Percentiles rank a stretch among this genome's conserved stretches.
phyloP scores from a whole-genome alignment of 2,329 filamentous ascomycete species.

The Venturia oleaginea region DNA sequence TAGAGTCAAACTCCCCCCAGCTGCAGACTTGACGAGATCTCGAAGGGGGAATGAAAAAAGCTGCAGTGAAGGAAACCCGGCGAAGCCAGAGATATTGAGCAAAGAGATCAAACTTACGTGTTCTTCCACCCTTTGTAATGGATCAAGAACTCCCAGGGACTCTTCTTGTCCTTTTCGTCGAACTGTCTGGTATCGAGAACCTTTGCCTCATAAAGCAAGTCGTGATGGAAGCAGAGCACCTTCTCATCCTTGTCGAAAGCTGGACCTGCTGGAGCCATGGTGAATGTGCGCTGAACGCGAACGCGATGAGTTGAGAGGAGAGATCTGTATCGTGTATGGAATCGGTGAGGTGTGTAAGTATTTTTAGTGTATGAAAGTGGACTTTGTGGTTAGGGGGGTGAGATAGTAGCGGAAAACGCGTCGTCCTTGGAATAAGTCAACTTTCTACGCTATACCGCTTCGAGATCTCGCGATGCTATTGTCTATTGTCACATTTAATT shows the following conservation, averaged over 20 bases:
- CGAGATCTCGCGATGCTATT: neutral
- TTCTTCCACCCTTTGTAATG: constrained; percentile 99
- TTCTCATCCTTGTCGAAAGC: constrained; percentile 70
- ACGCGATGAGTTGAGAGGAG: neutral
- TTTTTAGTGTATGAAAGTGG: neutral
- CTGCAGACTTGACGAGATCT: neutral
- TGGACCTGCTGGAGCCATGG: constrained; percentile 47
- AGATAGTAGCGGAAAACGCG: neutral
- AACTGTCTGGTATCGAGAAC: constrained; percentile 65
- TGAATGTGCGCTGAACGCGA: neutral
- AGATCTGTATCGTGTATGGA: neutral
- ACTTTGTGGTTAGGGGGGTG: neutral
- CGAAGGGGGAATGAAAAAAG: neutral
- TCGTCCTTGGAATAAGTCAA: neutral
- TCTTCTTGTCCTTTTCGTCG: constrained; percentile 57
- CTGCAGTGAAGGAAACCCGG: neutral
- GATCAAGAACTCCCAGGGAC: constrained; percentile 77
- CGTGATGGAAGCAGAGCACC: constrained; percentile 93
- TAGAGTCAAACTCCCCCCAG: neutral
- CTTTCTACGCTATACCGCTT: neutral
- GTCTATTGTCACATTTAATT: neutral
- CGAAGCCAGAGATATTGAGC: neutral
- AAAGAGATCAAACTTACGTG: constrained; percentile 51
- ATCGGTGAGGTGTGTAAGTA: neutral
- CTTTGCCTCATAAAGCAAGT: constrained; percentile 96